Evolutionary conservation across 2,329 filamentous ascomycete genomes (phyloP), one percentile per base, ranked within the genome.

Genomic region (Fusarium oxysporum): DNA sequence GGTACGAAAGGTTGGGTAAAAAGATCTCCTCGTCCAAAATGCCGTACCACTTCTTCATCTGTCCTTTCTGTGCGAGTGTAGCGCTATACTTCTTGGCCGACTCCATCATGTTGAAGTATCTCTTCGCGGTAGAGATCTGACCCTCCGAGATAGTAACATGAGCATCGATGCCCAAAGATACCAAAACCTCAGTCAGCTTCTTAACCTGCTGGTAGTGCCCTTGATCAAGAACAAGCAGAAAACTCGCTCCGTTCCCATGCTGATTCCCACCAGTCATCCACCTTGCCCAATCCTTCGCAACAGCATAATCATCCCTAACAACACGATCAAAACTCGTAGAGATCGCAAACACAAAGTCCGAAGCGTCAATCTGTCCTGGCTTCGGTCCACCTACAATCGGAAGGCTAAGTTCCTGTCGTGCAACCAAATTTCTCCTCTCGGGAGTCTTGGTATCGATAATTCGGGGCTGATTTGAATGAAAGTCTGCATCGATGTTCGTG

Each of bases 1-100:
- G 81, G 45, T 80, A 78, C 1, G 78, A 76, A 37, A 86, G 73
- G 41, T 82, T 83, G 1, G 85, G 85, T 51, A 87, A 81, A 73
- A 87, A 87, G 54, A 86, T 78, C 60, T 83, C 81, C 69, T 86
- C 85, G 37, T 87, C 85, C 3, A 87, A 71, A 3, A 87, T 77
- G 2, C 81, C 85, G 41, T 83, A 82, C 79, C 83, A 86, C 47
- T 76, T 79, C 78, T 85, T 85, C 48, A 75, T 70, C 25, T 80
- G 76, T 8, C 81, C 82, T 19, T 80, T 81, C 10, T 80, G 79
- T 4, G 79, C 78, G 8, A 85, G 71, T 8, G 78, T 80, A 5
- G 78, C 80, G 9, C 76, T 77, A 47, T 82, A 80, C 8, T 76
- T 76, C 45, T 80, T 78, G 43, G 85, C 73, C 25, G 80, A 75